A percentile compares a stretch with the other conserved stretches of the same genome.
phyloP scores from a whole-genome alignment of 116 monocot genomes.

The Posidonia oceanica region DNA sequence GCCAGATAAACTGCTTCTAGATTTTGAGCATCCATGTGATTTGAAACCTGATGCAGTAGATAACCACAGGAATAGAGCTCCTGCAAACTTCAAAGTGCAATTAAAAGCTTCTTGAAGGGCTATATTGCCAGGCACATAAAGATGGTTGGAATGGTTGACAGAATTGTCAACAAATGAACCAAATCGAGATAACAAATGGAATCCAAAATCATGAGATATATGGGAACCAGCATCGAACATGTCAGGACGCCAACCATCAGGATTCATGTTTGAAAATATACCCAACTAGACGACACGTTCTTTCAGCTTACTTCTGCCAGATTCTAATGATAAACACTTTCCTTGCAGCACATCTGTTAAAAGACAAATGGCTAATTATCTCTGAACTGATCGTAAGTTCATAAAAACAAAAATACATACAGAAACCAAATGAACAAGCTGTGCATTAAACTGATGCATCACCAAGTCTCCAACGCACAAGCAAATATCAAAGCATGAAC shows the following conservation, averaged over 20 bases:
- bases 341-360: neutral
- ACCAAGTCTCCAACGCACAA: no score
- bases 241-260: constrained; percentile 21
- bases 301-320: neutral
- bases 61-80: constrained; percentile 59
- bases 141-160: constrained; percentile 25
- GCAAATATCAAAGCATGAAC: no score
- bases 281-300: constrained; percentile 10
- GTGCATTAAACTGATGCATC: no score
- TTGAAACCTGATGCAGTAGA: constrained; percentile 38
- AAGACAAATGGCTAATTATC: no score
- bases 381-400: no score
- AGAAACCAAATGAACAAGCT: no score
- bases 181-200: constrained; percentile 32
- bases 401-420: no score
- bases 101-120: constrained; percentile 51
- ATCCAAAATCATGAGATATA: constrained; percentile 42
- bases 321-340: neutral
- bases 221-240: constrained; percentile 28
- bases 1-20: constrained; percentile 12
- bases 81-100: constrained; percentile 52
- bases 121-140: constrained; percentile 38
- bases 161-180: constrained; percentile 46
- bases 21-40: constrained; percentile 10
- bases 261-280: constrained; percentile 35